Evolutionary conservation across 2,329 filamentous ascomycete genomes (phyloP).

Genomic region (Aplosporella prunicola): DNA sequence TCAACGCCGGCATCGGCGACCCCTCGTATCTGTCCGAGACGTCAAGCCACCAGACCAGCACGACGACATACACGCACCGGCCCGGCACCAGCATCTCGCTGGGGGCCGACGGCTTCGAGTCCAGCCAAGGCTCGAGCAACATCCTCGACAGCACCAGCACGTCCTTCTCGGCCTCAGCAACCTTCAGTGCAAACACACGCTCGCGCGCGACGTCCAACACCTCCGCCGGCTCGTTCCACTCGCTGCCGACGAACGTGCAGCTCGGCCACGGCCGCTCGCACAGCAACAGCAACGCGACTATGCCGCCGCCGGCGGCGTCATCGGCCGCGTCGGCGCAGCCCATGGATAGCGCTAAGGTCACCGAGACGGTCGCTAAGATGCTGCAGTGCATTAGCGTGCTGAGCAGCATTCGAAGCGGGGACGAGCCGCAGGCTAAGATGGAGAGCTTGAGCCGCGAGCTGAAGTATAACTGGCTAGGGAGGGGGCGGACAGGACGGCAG

Average conservation of each 20-base stretch:
- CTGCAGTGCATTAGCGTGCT: constrained; percentile 92
- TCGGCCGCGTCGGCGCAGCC: constrained; percentile 20
- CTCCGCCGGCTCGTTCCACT: constrained; percentile 39
- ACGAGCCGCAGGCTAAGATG: constrained; percentile 68
- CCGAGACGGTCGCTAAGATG: constrained; percentile 91
- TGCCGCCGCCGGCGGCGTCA: neutral
- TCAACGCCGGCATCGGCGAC: constrained; percentile 37
- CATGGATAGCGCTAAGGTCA: constrained; percentile 60
- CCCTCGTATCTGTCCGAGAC: constrained; percentile 4
- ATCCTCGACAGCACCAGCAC: constrained; percentile 57
- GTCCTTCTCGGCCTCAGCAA: constrained; percentile 28
- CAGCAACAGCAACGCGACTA: constrained; percentile 14
- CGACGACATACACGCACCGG: constrained; percentile 22
- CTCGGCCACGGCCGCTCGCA: constrained; percentile 11
- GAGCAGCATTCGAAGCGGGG: constrained; percentile 62
- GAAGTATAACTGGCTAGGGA: constrained; percentile 93
- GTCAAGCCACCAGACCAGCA: constrained; percentile 14
- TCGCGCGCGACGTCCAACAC: constrained; percentile 62
- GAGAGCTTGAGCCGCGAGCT: constrained; percentile 76
- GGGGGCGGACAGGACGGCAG: constrained; percentile 82
- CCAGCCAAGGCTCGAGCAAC: constrained; percentile 64
- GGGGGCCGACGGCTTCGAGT: constrained; percentile 14
- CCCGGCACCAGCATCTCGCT: constrained; percentile 12
- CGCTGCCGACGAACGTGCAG: constrained; percentile 24
- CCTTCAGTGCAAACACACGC: constrained; percentile 6